phyloP scores from a whole-genome alignment of 352 stramenopile genomes.

The Thraustotheca clavata region DNA sequence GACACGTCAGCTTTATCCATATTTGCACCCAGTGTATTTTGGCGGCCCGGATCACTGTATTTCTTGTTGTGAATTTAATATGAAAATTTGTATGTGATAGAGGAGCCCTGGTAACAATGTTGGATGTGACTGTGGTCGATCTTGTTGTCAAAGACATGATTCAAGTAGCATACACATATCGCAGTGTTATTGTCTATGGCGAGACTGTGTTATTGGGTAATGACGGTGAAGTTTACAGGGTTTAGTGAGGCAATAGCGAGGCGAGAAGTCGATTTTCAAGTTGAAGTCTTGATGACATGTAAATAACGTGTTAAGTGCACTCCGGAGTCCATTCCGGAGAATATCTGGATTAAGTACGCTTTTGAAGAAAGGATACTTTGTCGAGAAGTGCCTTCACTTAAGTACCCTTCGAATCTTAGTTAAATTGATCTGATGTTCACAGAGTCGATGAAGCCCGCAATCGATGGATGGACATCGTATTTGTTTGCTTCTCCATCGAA shows the following conservation, averaged over 20 bases:
- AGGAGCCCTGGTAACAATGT: too few species aligned
- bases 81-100: too few species aligned
- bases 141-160: too few species aligned
- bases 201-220: not conserved
- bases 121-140: too few species aligned
- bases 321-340: too few species aligned
- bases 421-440: not conserved
- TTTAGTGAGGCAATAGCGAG: not conserved
- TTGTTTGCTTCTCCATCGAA: constrained; percentile 51
- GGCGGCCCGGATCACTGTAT: too few species aligned
- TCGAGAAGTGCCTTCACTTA: constrained; percentile 8
- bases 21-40: not conserved
- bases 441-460: constrained; percentile 5
- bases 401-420: constrained; percentile 1
- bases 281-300: constrained; percentile 13
- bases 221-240: not conserved
- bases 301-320: too few species aligned
- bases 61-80: too few species aligned
- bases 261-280: not conserved
- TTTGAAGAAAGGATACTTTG: not conserved
- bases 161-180: not conserved
- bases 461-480: constrained; percentile 29
- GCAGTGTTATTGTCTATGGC: not conserved
- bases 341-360: not conserved
- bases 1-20: not conserved